These are phyloP conservation scores for Cladochytrium replicatum DNA, from an alignment of 192 early-diverging fungal species.

Conservation along the genomic window DNA sequence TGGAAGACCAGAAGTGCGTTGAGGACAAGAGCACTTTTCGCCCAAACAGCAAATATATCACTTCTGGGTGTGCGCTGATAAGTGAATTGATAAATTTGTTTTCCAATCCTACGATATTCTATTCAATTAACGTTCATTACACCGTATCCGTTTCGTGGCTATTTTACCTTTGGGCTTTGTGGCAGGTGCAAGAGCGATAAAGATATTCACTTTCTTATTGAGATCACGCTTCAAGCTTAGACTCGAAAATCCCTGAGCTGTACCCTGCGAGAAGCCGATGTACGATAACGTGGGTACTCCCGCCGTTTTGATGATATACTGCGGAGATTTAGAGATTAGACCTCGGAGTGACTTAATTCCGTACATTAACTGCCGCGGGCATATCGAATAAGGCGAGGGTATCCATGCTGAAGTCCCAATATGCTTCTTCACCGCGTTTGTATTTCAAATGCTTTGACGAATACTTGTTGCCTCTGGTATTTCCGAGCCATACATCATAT, in stretches of 20 bases:
- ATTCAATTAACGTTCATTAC: no score
- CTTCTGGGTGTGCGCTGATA: slow-evolving; percentile 71
- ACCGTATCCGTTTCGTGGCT: neutral
- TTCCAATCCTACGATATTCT: slow-evolving; percentile 62
- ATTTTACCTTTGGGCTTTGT: slow-evolving; percentile 57
- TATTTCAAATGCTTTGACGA: slow-evolving; percentile 68
- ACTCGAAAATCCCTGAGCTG: slow-evolving; percentile 74
- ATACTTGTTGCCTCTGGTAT: slow-evolving; percentile 92
- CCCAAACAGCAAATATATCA: slow-evolving; percentile 81
- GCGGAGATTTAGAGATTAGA: neutral
- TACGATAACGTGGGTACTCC: slow-evolving; percentile 71
- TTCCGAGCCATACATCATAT: slow-evolving; percentile 96
- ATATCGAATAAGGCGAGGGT: slow-evolving; percentile 81
- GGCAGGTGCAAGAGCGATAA: slow-evolving; percentile 84
- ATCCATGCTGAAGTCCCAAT: slow-evolving; percentile 95
- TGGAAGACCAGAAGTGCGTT: slow-evolving; percentile 74
- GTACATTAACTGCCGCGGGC: slow-evolving; percentile 72
- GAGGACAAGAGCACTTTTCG: slow-evolving; percentile 70
- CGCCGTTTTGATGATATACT: slow-evolving; percentile 78
- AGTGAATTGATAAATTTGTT: slow-evolving; percentile 73
- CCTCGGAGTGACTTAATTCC: no score
- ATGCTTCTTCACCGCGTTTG: slow-evolving; percentile 54
- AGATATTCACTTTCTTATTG: slow-evolving; percentile 78
- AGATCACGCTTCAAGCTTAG: slow-evolving; percentile 68
- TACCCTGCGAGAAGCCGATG: slow-evolving; percentile 91